Percentiles rank a stretch among this genome's conserved stretches.
These are phyloP conservation scores for Lentinula aciculospora DNA, from an alignment of 768 basidiomycete species.

Conservation along the genomic window DNA sequence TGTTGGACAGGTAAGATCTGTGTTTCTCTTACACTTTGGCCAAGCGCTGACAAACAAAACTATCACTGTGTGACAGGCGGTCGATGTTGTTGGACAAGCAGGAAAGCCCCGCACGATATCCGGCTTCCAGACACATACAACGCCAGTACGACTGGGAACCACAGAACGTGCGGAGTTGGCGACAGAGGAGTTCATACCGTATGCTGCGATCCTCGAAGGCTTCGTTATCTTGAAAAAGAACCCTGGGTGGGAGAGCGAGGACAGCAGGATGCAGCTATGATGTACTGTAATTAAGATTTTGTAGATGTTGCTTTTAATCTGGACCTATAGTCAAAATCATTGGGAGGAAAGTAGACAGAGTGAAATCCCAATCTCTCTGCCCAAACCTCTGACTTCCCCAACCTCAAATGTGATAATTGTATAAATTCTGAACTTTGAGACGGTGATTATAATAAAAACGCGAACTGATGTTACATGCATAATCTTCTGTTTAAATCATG, in stretches of 20 bases:
- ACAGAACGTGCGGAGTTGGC: constrained; percentile 94
- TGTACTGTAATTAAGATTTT: neutral
- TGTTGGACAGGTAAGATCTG: constrained; percentile 73
- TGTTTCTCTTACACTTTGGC: neutral
- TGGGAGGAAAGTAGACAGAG: too few relatives aligned
- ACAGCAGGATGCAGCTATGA: constrained; percentile 62
- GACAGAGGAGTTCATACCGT: constrained; percentile 95
- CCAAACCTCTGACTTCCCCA: too few relatives aligned
- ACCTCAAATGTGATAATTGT: too few relatives aligned
- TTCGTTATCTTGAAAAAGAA: constrained; percentile 91
- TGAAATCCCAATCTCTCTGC: too few relatives aligned
- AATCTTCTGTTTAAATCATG: too few relatives aligned
- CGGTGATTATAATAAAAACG: too few relatives aligned
- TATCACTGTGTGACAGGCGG: constrained; percentile 51
- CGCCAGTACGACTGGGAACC: constrained; percentile 92
- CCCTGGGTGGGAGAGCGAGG: constrained; percentile 83
- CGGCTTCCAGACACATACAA: constrained; percentile 97
- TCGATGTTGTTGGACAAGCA: constrained; percentile 96
- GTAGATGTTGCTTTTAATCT: neutral
- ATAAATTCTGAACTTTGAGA: too few relatives aligned
- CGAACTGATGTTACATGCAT: too few relatives aligned
- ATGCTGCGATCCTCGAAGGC: constrained; percentile 85
- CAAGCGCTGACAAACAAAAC: constrained; percentile 1
- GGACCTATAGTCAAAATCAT: too few relatives aligned
- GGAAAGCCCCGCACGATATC: constrained; percentile 96